Evolutionary conservation across 2,329 filamentous ascomycete species (phyloP), one percentile per base, ranked within the genome.

Genomic region (Chaetothyriales sp.): DNA sequence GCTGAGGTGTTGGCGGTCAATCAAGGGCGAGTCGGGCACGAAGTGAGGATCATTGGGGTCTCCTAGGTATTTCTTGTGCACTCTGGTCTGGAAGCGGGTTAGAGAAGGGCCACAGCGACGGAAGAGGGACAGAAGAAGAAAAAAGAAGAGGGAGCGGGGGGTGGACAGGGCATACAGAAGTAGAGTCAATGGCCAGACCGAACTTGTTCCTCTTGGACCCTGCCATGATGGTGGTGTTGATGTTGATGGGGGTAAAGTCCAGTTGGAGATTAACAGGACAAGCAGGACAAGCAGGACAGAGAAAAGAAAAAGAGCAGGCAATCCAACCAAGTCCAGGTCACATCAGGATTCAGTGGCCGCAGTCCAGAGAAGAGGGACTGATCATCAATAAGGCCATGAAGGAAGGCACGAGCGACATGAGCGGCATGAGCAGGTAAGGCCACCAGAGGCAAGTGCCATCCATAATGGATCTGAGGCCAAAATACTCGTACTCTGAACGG

Each of bases 11-110:
- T 63, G 66, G 20, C 67, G 63, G 10, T 63, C 57, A 18, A 68
- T 62, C 19, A 67, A 51, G 3, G 64, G 61, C 2, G 65, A 64
- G 2, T 54, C 50, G 3, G 65, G 63, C 22, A 60, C 57, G 47
- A 61, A 64, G 49, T 62, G 56, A 46, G 55, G 59, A 49, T 59
- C 59, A 20, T 60, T 60, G 1, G 63, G 58, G 5, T 65, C 64
- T 45, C 68, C 66, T 12, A 60, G 59, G 49, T 68, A 65, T 43
- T 65, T 61, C 53, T 65, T 67, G 43, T 57, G 28, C 8, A 51
- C 53, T 47, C 15, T 47, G 18, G 10, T 15, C 32, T 39, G 12
- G 10, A 39, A 5, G 32, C 32, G 32, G 15, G 32, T 39, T 15
- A 39, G 32, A 2, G n/a, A n/a, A n/a, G 32, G 10, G 10, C 9